A percentile compares a stretch with the other conserved stretches of the same genome.
These are phyloP conservation scores for Plasmodium gaboni DNA, from an alignment of 169 alveolate species.

Conservation along the genomic window DNA sequence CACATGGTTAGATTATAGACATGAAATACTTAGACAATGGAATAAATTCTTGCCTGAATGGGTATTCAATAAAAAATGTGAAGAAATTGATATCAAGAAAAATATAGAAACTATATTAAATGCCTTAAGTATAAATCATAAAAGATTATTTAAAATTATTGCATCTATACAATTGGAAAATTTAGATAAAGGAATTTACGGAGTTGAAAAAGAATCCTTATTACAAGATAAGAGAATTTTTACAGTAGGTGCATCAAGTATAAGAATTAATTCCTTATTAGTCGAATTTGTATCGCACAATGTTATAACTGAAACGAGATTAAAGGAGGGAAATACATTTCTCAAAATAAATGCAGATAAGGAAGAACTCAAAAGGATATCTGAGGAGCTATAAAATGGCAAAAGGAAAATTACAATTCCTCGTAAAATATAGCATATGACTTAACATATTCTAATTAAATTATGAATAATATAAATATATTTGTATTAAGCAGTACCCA, in stretches of 20 bases:
- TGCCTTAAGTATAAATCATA: conserved; percentile 85
- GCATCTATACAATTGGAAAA: conserved; percentile 84
- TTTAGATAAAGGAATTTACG: conserved; percentile 64
- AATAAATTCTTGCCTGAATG: conserved; percentile 64
- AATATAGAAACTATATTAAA: conserved; percentile 77
- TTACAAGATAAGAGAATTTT: conserved; percentile 53
- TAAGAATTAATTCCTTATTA: conserved; percentile 51
- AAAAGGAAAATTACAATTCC: too few relatives aligned
- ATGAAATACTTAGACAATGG: conserved; percentile 71
- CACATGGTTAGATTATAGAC: conserved; percentile 68
- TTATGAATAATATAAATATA: too few relatives aligned
- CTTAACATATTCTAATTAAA: too few relatives aligned
- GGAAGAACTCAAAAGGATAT: conserved; percentile 41
- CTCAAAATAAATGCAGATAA: conserved; percentile 64
- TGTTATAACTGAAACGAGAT: conserved; percentile 71
- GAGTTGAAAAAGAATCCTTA: conserved; percentile 61
- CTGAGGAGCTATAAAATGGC: not conserved
- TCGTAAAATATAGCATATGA: too few relatives aligned
- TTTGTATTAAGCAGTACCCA: too few relatives aligned
- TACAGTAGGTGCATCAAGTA: conserved; percentile 70
- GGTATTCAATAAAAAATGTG: conserved; percentile 69
- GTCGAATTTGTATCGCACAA: conserved; percentile 69
- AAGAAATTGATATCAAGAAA: conserved; percentile 48
- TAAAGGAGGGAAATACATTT: conserved; percentile 67
- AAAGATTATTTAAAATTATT: conserved; percentile 80